Percentiles rank a stretch among this genome's conserved stretches.
Conservation (phyloP, 140 eudicot genomes). For the Stevia rebaudiana region DNA sequence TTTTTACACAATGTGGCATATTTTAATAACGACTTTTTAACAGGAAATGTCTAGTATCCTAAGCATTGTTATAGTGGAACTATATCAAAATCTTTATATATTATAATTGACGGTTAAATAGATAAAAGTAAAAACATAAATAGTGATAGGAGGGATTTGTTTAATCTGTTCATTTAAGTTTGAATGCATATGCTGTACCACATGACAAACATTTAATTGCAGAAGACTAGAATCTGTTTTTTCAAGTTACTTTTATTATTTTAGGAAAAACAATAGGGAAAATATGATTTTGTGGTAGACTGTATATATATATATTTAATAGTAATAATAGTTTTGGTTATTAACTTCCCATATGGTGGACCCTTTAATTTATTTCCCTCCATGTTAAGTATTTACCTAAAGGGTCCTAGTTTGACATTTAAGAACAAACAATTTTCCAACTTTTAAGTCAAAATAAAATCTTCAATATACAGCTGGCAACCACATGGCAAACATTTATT, state of each 20-base stretch:
- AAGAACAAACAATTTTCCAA: not conserved
- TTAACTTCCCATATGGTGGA: constrained; percentile 11
- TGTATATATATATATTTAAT: not conserved
- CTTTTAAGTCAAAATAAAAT: not conserved
- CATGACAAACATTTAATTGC: constrained; percentile 15
- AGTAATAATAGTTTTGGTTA: not conserved
- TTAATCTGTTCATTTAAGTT: not conserved
- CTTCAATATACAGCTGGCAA: not conserved
- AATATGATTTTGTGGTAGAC: not conserved
- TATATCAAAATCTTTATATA: not conserved
- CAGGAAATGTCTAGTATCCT: not conserved
- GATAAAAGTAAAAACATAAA: not conserved
- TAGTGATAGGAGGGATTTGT: not conserved
- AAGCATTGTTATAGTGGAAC: not conserved
- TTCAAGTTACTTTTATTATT: not conserved
- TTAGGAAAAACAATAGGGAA: not conserved
- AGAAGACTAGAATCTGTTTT: constrained; percentile 2
- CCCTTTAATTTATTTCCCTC: constrained; percentile 2
- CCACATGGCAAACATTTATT: not conserved
- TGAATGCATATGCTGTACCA: constrained; percentile 21
- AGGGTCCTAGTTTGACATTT: constrained; percentile 17
- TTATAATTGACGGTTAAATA: not conserved
- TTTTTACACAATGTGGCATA: not conserved
- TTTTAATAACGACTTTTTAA: not conserved
- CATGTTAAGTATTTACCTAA: constrained; percentile 3